A percentile compares a stretch with the other conserved stretches of the same genome.
phyloP scores from a whole-genome alignment of 345 rosid genomes.

The Cardamine resedifolia region DNA sequence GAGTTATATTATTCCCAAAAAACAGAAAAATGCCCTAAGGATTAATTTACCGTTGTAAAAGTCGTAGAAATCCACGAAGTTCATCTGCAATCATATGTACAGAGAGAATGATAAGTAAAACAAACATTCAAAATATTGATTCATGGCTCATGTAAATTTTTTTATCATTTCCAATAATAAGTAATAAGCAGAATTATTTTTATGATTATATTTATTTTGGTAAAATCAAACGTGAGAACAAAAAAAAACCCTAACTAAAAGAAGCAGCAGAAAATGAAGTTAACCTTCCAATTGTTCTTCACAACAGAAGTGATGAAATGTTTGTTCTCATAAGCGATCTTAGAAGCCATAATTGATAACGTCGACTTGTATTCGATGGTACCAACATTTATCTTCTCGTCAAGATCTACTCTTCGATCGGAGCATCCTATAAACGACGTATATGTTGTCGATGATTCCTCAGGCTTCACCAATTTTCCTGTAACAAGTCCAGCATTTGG shows the following conservation, averaged over 20 bases:
- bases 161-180: no score
- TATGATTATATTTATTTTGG: no score
- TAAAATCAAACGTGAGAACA: no score
- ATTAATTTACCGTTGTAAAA: slow-evolving; percentile 48
- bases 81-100: slow-evolving; percentile 47
- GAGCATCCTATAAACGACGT: slow-evolving; percentile 40
- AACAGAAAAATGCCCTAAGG: not conserved
- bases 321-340: slow-evolving; percentile 51
- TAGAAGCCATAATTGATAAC: slow-evolving; percentile 57
- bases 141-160: no score
- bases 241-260: no score
- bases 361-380: slow-evolving; percentile 41
- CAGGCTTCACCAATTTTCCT: slow-evolving; percentile 50
- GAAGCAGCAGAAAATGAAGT: slow-evolving; percentile 5
- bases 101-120: not conserved
- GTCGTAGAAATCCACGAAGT: slow-evolving; percentile 42
- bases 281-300: slow-evolving; percentile 47
- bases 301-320: slow-evolving; percentile 36
- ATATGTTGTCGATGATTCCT: slow-evolving; percentile 39
- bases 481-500: slow-evolving; percentile 8
- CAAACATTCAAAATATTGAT: not conserved
- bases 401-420: slow-evolving; percentile 50
- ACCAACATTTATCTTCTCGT: slow-evolving; percentile 34
- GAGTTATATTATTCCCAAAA: not conserved
- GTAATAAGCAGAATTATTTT: no score